Percentiles rank a stretch among this genome's conserved stretches.
phyloP scores from a whole-genome alignment of 177 flowering plant species.

The Vitis hybrid region DNA sequence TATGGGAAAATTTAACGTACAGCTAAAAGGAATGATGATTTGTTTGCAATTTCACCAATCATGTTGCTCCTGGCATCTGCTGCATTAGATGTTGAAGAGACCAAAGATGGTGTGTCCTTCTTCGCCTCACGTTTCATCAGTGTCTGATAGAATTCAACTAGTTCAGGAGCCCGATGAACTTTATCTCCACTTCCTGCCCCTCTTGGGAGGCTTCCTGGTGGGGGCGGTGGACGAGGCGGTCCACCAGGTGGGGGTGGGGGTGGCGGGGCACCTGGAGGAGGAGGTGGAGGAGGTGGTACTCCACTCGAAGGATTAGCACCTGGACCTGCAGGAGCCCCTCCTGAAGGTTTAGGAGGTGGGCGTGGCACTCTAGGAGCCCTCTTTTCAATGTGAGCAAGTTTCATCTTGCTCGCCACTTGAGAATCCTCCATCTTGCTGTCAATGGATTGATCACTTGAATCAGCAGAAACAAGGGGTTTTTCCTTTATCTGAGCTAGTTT shows the following conservation, averaged over 20 bases:
- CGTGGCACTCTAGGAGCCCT: conserved; percentile 79
- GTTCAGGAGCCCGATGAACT: conserved; percentile 96
- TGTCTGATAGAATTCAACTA: conserved; percentile 91
- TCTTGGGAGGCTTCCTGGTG: conserved; percentile 69
- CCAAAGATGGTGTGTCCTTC: conserved; percentile 65
- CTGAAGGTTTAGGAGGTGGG: conserved; percentile 79
- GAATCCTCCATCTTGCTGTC: conserved; percentile 47
- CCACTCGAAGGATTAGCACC: conserved; percentile 38
- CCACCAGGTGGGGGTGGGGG: conserved; percentile 70
- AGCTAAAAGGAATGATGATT: conserved; percentile 89
- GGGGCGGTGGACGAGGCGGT: conserved; percentile 90
- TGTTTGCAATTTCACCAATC: conserved; percentile 97
- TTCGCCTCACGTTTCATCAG: conserved; percentile 96
- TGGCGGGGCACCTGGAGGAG: conserved; percentile 56
- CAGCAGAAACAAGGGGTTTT: conserved; percentile 41
- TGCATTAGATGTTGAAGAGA: conserved; percentile 46
- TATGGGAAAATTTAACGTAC: conserved; percentile 38
- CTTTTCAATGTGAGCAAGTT: conserved; percentile 74
- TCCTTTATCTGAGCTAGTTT: conserved; percentile 78
- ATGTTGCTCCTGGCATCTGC: conserved; percentile 85
- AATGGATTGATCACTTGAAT: conserved; percentile 41
- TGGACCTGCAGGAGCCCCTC: conserved; percentile 39
- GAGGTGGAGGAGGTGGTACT: conserved; percentile 52
- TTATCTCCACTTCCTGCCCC: conserved; percentile 68
- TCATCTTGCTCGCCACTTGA: conserved; percentile 69